Evolutionary conservation across 352 stramenopile genomes (phyloP).

Genomic region (Thraustochytrium sp.): DNA sequence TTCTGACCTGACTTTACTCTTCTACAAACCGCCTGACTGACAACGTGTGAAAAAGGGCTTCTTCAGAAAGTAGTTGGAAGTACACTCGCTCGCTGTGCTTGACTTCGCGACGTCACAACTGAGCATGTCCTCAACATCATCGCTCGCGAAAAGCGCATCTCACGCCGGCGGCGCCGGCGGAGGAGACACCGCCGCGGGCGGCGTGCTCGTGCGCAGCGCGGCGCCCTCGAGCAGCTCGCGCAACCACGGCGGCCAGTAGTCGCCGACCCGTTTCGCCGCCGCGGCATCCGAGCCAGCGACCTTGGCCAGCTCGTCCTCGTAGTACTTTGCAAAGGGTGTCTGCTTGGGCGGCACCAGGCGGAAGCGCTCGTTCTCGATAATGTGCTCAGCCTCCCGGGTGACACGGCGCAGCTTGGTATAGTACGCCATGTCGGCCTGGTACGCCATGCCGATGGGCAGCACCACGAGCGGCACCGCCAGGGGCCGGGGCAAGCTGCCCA

Average conservation of each 20-base stretch:
- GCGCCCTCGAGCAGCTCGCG: background rate
- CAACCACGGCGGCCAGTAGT: background rate
- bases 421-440: constrained; percentile 39
- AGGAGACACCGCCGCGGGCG: too few relatives aligned
- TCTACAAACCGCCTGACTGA: too few relatives aligned
- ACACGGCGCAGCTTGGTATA: constrained; percentile 29
- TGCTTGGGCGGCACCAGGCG: background rate
- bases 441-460: background rate
- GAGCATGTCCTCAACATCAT: too few relatives aligned
- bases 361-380: background rate
- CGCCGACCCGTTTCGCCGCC: background rate
- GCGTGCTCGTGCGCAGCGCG: too few relatives aligned
- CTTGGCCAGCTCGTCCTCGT: background rate
- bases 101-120: too few relatives aligned
- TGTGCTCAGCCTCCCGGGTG: constrained; percentile 18
- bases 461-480: background rate
- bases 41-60: too few relatives aligned
- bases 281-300: background rate
- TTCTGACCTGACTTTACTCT: background rate
- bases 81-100: too few relatives aligned
- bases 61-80: too few relatives aligned
- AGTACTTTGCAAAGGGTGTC: constrained; percentile 1
- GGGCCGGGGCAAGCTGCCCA: background rate
- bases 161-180: too few relatives aligned
- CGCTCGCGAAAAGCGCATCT: too few relatives aligned